These are phyloP conservation scores for Fusarium algeriense DNA, from an alignment of 2,329 filamentous ascomycete species.

Conservation along the genomic window DNA sequence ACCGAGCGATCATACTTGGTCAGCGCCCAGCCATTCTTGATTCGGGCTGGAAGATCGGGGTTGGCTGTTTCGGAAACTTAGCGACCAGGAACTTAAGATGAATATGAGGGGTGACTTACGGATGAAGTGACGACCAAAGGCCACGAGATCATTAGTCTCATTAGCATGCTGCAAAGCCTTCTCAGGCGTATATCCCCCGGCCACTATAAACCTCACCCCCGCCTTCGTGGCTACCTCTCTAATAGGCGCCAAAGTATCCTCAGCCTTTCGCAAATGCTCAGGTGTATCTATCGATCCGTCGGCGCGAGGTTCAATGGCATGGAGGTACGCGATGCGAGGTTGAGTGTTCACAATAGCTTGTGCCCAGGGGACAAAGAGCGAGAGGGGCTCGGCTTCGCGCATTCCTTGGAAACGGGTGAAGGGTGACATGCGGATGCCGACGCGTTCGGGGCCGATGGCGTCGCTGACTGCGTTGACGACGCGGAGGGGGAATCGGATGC, in stretches of 20 bases:
- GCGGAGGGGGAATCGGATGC: constrained; percentile 63
- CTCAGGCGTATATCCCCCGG: constrained; percentile 50
- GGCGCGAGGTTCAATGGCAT: constrained; percentile 70
- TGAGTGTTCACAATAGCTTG: constrained; percentile 66
- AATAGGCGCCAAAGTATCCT: constrained; percentile 50
- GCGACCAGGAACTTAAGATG: fast-evolving
- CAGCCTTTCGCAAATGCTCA: constrained; percentile 46
- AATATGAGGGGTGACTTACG: background rate
- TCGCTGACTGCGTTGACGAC: constrained; percentile 58
- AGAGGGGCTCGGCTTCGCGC: constrained; percentile 68
- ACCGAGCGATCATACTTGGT: constrained; percentile 32
- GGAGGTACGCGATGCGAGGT: constrained; percentile 71
- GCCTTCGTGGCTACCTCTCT: constrained; percentile 48
- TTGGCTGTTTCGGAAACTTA: constrained; percentile 7
- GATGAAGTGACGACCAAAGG: constrained; percentile 51
- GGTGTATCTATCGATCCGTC: constrained; percentile 55
- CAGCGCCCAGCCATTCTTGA: constrained; percentile 34
- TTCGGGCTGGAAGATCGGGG: constrained; percentile 33
- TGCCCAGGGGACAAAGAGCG: constrained; percentile 63
- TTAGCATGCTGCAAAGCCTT: constrained; percentile 47
- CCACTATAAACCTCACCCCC: constrained; percentile 46
- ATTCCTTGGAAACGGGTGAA: constrained; percentile 73
- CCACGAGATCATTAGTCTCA: constrained; percentile 50
- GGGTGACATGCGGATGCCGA: constrained; percentile 70
- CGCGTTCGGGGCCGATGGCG: constrained; percentile 63